A percentile compares a stretch with the other conserved stretches of the same genome.
Evolutionary conservation across 257 asterid species (phyloP).

Genomic region (Rhazya stricta): DNA sequence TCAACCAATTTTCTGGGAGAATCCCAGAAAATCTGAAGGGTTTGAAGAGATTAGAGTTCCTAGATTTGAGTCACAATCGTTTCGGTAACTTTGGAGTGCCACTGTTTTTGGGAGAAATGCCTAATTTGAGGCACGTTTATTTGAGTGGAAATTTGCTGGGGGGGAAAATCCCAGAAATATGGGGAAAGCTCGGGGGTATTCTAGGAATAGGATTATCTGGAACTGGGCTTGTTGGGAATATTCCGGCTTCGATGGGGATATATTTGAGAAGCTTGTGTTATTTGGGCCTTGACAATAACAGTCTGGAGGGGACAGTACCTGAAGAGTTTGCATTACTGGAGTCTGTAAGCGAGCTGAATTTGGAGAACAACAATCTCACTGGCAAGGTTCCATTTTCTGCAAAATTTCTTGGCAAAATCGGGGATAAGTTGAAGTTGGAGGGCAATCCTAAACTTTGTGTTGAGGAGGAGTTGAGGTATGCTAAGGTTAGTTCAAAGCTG

Average conservation of each 20-base stretch:
- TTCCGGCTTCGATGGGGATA: constrained; percentile 64
- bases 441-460: constrained; percentile 77
- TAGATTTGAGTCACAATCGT: constrained; percentile 61
- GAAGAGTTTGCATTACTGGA: constrained; percentile 54
- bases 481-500: constrained; percentile 31
- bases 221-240: constrained; percentile 58
- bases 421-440: constrained; percentile 68
- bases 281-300: constrained; percentile 68
- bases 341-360: constrained; percentile 54
- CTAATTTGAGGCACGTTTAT: constrained; percentile 55
- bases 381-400: constrained; percentile 74
- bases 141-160: constrained; percentile 64
- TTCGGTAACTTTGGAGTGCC: constrained; percentile 57
- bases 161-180: constrained; percentile 73
- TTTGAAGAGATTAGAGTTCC: constrained; percentile 48
- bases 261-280: constrained; percentile 44
- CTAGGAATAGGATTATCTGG: constrained; percentile 56
- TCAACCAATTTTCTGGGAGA: constrained; percentile 52
- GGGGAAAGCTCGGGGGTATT: constrained; percentile 55
- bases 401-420: constrained; percentile 44
- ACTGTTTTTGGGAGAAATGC: constrained; percentile 47
- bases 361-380: constrained; percentile 69
- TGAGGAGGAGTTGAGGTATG: constrained; percentile 45
- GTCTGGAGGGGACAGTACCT: constrained; percentile 65
- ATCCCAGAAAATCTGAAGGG: constrained; percentile 44